phyloP scores from a whole-genome alignment of 2,329 filamentous ascomycete genomes.

The Diaporthe aspalathi region DNA sequence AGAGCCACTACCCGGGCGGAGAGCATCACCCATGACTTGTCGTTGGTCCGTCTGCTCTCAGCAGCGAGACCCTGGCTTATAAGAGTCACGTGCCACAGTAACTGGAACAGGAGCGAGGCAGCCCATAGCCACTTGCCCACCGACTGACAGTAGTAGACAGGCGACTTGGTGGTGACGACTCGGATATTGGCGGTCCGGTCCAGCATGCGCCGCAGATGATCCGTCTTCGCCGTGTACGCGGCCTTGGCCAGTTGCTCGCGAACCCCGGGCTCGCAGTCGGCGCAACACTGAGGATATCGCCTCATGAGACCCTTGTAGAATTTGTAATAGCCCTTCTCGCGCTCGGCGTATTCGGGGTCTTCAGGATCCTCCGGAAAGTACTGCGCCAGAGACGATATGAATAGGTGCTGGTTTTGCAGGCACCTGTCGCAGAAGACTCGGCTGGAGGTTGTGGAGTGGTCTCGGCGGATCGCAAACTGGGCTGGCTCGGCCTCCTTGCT shows the following conservation, averaged over 20 bases:
- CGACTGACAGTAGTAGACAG: slow-evolving; percentile 56
- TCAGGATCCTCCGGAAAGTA: slow-evolving; percentile 76
- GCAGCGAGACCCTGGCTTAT: slow-evolving; percentile 45
- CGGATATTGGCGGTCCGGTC: slow-evolving; percentile 67
- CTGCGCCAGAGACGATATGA: slow-evolving; percentile 79
- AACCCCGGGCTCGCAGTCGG: slow-evolving; percentile 80
- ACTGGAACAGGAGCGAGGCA: slow-evolving; percentile 57
- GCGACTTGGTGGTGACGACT: slow-evolving; percentile 52
- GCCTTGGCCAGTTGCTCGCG: slow-evolving; percentile 75
- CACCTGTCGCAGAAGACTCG: slow-evolving; percentile 79
- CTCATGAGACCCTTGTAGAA: slow-evolving; percentile 81
- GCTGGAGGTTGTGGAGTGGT: slow-evolving; percentile 50
- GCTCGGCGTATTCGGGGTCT: slow-evolving; percentile 76
- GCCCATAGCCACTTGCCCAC: slow-evolving; percentile 62
- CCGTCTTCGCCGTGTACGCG: slow-evolving; percentile 85
- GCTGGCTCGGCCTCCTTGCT: slow-evolving; percentile 54
- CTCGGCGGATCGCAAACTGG: slow-evolving; percentile 60
- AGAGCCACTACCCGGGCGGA: slow-evolving; percentile 28
- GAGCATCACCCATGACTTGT: slow-evolving; percentile 40
- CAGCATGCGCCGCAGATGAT: slow-evolving; percentile 80
- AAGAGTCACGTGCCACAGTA: slow-evolving; percentile 61
- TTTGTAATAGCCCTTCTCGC: slow-evolving; percentile 75
- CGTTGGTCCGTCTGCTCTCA: slow-evolving; percentile 35
- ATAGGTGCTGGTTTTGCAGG: slow-evolving; percentile 87
- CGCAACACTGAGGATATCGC: slow-evolving; percentile 90